Percentiles rank a stretch among this genome's conserved stretches.
These are phyloP conservation scores for Suillus tomentosus DNA, from an alignment of 768 basidiomycete species.

Conservation along the genomic window DNA sequence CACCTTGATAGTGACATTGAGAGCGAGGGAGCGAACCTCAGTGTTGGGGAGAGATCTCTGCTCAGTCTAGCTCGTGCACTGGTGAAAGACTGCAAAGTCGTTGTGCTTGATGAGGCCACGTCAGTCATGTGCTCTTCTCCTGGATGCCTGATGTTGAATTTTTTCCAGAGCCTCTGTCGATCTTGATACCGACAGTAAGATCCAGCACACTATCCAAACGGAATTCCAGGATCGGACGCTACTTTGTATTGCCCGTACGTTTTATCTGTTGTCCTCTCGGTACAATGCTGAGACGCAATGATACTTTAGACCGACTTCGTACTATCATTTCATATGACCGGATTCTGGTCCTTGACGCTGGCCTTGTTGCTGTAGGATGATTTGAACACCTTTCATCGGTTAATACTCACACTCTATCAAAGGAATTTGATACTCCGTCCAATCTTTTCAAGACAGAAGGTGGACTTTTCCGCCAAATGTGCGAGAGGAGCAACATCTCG, in stretches of 20 bases:
- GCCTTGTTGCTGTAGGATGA: slow-evolving; percentile 50
- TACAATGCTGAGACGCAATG: background rate
- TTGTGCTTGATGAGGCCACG: slow-evolving; percentile 49
- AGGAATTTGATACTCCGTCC: slow-evolving; percentile 62
- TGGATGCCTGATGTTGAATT: background rate
- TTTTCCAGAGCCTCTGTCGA: slow-evolving; percentile 38
- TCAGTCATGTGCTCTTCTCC: slow-evolving; percentile 34
- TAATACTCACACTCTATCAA: slow-evolving; percentile 3
- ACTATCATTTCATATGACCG: slow-evolving; percentile 64
- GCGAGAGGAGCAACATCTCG: slow-evolving; percentile 54
- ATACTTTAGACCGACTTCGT: slow-evolving; percentile 42
- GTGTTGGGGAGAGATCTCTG: slow-evolving; percentile 49
- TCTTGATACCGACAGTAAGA: slow-evolving; percentile 53
- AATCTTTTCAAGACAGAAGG: slow-evolving; percentile 33
- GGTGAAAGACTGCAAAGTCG: slow-evolving; percentile 50
- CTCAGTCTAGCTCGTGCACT: slow-evolving; percentile 57
- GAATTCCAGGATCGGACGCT: slow-evolving; percentile 52
- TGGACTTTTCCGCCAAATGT: slow-evolving; percentile 65
- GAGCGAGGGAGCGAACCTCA: slow-evolving; percentile 54
- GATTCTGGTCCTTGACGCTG: slow-evolving; percentile 70
- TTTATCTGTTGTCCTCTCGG: slow-evolving; percentile 17
- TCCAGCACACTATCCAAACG: slow-evolving; percentile 47
- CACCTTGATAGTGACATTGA: slow-evolving; percentile 53
- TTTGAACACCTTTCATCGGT: background rate
- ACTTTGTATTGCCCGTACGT: slow-evolving; percentile 47